Evolutionary conservation across 129 eudicot species (phyloP).

Genomic region (Centrapalus pauciflorus): DNA sequence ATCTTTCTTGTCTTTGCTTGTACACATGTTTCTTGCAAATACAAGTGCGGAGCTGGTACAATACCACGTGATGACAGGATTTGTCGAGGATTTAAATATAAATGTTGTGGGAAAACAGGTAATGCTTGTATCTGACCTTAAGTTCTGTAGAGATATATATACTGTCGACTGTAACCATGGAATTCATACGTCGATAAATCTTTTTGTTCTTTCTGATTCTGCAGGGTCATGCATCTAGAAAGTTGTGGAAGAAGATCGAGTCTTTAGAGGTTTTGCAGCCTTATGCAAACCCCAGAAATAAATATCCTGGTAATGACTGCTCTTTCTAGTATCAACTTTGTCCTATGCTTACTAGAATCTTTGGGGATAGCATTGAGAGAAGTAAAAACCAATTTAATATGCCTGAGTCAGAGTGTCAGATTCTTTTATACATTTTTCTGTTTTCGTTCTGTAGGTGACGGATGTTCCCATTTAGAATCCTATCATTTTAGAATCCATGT

Average conservation of each 20-base stretch:
- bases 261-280: slow-evolving; percentile 69
- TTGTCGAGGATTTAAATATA: slow-evolving; percentile 45
- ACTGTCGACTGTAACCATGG: background rate
- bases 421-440: background rate
- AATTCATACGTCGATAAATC: background rate
- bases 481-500: background rate
- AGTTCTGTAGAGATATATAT: background rate
- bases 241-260: slow-evolving; percentile 64
- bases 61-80: slow-evolving; percentile 34
- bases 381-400: background rate
- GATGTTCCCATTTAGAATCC: background rate
- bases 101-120: slow-evolving; percentile 29
- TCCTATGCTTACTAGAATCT: background rate
- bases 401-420: background rate
- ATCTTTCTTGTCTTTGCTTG: slow-evolving; percentile 64
- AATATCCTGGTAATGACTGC: slow-evolving; percentile 54
- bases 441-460: background rate
- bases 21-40: slow-evolving; percentile 78
- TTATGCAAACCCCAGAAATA: slow-evolving; percentile 59
- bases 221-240: slow-evolving; percentile 53
- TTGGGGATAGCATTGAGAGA: background rate
- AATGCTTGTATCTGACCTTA: slow-evolving; percentile 4
- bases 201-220: slow-evolving; percentile 10
- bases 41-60: slow-evolving; percentile 52
- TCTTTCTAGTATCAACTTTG: background rate